These are phyloP conservation scores for Hypoxylon sp. DNA, from an alignment of 2,329 filamentous ascomycete species.

Conservation along the genomic window DNA sequence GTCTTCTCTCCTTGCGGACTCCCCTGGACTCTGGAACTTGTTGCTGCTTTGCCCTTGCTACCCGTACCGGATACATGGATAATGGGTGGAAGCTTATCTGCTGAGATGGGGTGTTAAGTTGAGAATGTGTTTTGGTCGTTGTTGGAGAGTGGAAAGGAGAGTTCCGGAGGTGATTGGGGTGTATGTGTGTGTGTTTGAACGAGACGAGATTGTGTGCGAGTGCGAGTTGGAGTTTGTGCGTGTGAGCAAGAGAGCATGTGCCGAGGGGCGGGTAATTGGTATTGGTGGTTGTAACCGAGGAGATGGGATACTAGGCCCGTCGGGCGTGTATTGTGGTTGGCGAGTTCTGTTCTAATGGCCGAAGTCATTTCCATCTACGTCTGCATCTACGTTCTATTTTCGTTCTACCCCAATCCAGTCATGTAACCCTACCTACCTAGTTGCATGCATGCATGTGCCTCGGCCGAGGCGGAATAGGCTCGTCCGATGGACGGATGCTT, in stretches of 20 bases:
- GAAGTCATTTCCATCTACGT: not conserved
- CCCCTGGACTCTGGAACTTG: slow-evolving; percentile 9
- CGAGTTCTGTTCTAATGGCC: not conserved
- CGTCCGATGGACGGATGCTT: not conserved
- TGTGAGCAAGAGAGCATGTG: not conserved
- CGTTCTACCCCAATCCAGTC: not conserved
- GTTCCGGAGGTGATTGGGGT: not conserved
- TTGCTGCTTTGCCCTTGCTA: not conserved
- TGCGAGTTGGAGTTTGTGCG: not conserved
- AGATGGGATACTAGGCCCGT: not conserved
- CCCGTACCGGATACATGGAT: slow-evolving; percentile 6
- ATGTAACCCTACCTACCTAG: not conserved
- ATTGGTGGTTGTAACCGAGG: not conserved
- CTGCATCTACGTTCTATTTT: not conserved
- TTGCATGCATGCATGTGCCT: not conserved
- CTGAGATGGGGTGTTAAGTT: not conserved
- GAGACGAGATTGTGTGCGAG: not conserved
- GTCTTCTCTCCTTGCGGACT: not conserved
- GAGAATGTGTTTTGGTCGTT: not conserved
- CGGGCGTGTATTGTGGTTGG: not conserved
- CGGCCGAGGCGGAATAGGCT: not conserved
- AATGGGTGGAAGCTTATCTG: not conserved
- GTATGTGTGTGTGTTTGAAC: slow-evolving; percentile 2
- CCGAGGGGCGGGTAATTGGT: not conserved
- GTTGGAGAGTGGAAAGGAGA: not conserved